Evolutionary conservation across 306 rosid genomes (phyloP), one percentile per base, ranked within the genome.

Genomic region (Morella rubra): DNA sequence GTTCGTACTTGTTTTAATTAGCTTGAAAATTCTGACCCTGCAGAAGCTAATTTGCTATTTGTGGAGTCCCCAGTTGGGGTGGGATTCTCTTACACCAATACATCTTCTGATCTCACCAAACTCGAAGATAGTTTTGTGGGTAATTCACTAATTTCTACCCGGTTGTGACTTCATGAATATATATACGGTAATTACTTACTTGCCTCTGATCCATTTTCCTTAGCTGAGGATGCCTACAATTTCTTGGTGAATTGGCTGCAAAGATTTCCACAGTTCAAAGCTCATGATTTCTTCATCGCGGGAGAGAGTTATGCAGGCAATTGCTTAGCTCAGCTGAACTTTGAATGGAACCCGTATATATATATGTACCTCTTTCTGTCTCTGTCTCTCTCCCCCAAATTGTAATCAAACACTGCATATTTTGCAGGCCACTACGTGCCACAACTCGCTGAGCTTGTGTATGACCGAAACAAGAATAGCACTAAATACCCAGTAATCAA

Each of bases 231-330:
- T 78, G 71, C 89, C 71, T 87, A 87, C 77, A 85, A 78, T 76
- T 87, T 87, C 84, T 87, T 87, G 89, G 87, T 80, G 77, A 83
- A 85, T 58, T 87, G 91, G 91, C 79, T 87, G 68, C 82, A 87
- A 81, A 80, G 50, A 71, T 85, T 85, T 79, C 89, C 91, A 18
- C 85, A 85, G 70, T 85, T 78, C 69, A 73, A 82, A 74, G 77
- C 87, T 76, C 62, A 70, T 47, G 91, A 85, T 68, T 85, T 87
- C 76, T 87, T 14, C 70, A 87, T 87, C 67, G 37, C 91, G 40
- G 91, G 91, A 82, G 91, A 87, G 86, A 87, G 91, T 80, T 87
- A 87, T 73, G 89, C 79, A 40, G 89, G 91, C 83, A 24, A 77
- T 80, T 69, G 6, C 13, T 13, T 47, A 27, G 51, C 51, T 47